Evolutionary conservation across 208 protist species (phyloP), one percentile per base, ranked within the genome.

Genomic region (Leishmania turanica): DNA sequence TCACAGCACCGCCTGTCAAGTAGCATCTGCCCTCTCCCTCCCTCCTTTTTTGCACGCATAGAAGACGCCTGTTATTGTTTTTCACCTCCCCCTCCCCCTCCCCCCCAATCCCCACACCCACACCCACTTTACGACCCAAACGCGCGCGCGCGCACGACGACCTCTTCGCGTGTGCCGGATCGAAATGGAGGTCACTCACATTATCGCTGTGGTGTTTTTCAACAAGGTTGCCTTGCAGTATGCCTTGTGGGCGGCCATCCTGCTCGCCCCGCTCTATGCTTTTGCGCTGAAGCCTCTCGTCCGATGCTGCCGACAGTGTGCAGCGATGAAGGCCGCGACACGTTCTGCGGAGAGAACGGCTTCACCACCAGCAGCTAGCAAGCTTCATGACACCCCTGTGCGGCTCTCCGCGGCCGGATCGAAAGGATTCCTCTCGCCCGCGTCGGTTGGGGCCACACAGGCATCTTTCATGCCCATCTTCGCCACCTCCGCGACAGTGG

Each of bases 211-310:
- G 34, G 31, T 77, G 27, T 54, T 85, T 66, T 19, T 77, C 7
- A 81, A 81, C 82, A 45, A 70, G 64, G 60, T 68, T 56, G 82
- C 82, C 15, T 53, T 81, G 60, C 70, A 78, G 82, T 85, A 78
- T 56, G 82, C 82, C 34, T 27, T 85, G 42, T 85, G 70, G 27
- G 77, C 66, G 1, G 90, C 88, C 54, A 68, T 83, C 65, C 80
- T 95, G 60, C 62, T 92, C 71, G 85, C 89, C 37, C 86, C 91
- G 45, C 64, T 95, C 45, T 93, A 90, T 83, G 88, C 86, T 9
- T 89, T 93, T 62, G 54, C 92, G 19, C 47, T 93, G 53, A 86
- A 90, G 68, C 91, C 91, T 3, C n/a, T 89, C 13, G 21, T 88
- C 3, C 56, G 75, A 40, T 79, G 75, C 49, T 47, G 51, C 60